Base-by-base conservation (phyloP, 2,329 filamentous ascomycete genomes). In the Cladophialophora carrionii region DNA sequence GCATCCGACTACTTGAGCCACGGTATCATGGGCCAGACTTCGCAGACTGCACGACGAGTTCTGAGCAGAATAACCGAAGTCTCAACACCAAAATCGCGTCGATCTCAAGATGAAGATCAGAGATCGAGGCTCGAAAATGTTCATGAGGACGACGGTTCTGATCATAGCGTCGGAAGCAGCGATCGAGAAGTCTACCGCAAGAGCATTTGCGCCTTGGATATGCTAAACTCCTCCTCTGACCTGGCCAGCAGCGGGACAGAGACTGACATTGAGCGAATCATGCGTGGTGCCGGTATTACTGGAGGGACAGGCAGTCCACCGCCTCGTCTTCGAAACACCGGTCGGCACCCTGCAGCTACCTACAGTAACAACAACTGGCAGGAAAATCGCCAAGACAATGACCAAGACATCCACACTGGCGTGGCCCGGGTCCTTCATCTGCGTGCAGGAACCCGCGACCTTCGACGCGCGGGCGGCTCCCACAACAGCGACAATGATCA, bases 171-270 rank as follows among this genome's bases (percentile, higher is more conserved):
- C 24, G 67, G 62, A 22, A 70, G 68, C 58, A 68, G 64, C 46
- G 68, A 70, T 37, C 66, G 66, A 8, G 66, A 70, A 56, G 64
- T 67, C 29, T 69, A 65, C 41, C 64, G 68, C 14, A 62, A 60
- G 51, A 70, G 68, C 58, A 63, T 70, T 4, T 65, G 57, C 43
- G 66, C 65, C 24, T 29, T 70, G 53, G 63, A 70, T 32, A 61
- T 66, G 51, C 54, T 70, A 29, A 68, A 67, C 43, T 63, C 59
- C 5, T 63, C 64, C 9, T 46, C 56, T 14, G 51, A 51, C 22
- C 52, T 66, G 12, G 61, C 55, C 12, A 52, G 60, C 55, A 56
- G 59, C 26, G 64, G 61, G 55, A 67, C 64, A 9, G 65, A 64
- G 46, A 52, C 62, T 17, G 51, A 61, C 24, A 31, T 67, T 20